Percentiles rank a stretch among this genome's conserved stretches.
Conservation (phyloP, 306 rosid genomes). For the Cercis canadensis region DNA sequence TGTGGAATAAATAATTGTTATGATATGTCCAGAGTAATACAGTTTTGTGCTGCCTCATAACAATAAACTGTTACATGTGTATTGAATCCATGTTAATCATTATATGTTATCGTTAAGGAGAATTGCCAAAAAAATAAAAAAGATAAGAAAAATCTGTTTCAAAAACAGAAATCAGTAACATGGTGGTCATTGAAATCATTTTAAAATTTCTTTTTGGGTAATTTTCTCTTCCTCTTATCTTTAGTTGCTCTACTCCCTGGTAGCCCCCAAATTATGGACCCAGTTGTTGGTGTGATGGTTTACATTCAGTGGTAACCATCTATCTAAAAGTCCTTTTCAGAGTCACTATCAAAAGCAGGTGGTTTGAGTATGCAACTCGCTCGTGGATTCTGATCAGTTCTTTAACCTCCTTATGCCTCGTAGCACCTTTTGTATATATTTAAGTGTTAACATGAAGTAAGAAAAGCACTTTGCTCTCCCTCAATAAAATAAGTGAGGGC, state of each 20-base stretch:
- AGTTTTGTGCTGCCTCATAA: neutral
- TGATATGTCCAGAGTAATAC: no score
- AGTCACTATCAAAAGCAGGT: no score
- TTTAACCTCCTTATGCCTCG: neutral
- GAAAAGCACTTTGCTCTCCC: neutral
- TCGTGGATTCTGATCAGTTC: neutral
- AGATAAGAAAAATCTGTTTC: no score
- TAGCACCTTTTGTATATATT: neutral
- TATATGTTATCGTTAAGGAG: no score
- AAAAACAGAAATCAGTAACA: no score
- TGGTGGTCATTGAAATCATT: no score
- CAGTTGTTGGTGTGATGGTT: neutral
- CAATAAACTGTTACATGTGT: neutral
- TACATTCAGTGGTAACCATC: neutral
- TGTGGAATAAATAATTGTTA: no score
- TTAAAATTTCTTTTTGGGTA: no score
- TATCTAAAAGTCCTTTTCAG: neutral
- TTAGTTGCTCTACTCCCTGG: neutral
- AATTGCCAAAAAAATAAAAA: no score
- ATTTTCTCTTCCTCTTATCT: no score
- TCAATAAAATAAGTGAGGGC: neutral
- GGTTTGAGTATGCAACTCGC: neutral
- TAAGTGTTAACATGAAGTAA: neutral
- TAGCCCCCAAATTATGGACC: neutral
- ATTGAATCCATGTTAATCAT: no score